phyloP scores from a whole-genome alignment of 441 rosid species.

The Geranium incanum region DNA sequence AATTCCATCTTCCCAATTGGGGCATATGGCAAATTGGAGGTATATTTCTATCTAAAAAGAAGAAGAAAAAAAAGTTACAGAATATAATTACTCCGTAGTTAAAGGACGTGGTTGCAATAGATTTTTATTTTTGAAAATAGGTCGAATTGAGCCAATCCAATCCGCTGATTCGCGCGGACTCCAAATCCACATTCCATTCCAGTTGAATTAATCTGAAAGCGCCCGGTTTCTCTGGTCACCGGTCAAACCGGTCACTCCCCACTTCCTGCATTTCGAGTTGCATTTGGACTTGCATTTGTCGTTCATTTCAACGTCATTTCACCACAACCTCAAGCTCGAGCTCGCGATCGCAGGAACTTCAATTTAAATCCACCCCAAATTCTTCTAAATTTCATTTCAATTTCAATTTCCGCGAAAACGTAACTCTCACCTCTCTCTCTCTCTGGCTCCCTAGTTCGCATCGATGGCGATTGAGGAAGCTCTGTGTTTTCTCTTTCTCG shows the following conservation, averaged over 20 bases:
- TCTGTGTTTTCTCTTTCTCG: background rate
- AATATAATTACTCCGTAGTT: too few species aligned
- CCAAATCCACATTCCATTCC: too few species aligned
- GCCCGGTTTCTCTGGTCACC: background rate
- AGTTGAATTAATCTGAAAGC: too few species aligned
- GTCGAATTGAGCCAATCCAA: too few species aligned
- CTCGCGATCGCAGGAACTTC: background rate
- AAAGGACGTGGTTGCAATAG: too few species aligned
- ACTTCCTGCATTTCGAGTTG: background rate
- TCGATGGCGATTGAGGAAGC: background rate
- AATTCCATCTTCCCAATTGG: too few species aligned
- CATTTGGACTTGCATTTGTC: slow-evolving; percentile 7
- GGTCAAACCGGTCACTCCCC: background rate
- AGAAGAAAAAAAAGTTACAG: too few species aligned
- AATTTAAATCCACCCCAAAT: background rate
- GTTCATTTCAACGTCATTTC: slow-evolving; percentile 8
- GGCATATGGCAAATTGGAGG: too few species aligned
- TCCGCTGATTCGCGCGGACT: too few species aligned
- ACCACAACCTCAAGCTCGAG: background rate
- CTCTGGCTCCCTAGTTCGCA: background rate
- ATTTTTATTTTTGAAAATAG: too few species aligned
- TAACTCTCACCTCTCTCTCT: background rate
- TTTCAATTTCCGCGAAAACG: slow-evolving; percentile 6
- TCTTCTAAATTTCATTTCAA: slow-evolving; percentile 4
- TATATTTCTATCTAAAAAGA: too few species aligned